Evolutionary conservation across 2,329 filamentous ascomycete genomes (phyloP).

Genomic region (Penicillium sp.): DNA sequence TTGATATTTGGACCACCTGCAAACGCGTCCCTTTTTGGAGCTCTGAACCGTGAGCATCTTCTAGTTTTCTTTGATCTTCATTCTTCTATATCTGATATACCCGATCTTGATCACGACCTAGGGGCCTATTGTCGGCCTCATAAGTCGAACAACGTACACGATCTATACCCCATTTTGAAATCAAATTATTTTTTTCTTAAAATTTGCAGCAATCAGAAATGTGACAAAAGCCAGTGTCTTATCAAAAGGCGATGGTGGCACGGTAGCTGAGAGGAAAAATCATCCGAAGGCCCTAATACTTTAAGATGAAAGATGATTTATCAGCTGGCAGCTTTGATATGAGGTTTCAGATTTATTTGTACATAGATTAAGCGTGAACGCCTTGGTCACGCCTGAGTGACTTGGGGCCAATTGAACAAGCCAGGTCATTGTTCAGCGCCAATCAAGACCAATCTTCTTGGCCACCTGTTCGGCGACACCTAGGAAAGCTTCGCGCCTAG

Average conservation of each 20-base stretch:
- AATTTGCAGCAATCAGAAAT: not conserved
- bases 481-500: constrained; percentile 70
- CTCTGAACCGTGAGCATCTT: not conserved
- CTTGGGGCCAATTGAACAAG: too few relatives aligned
- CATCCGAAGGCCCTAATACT: too few relatives aligned
- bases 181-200: not conserved
- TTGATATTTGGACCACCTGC: not conserved
- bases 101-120: not conserved
- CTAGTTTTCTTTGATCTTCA: not conserved
- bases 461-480: constrained; percentile 63
- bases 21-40: not conserved
- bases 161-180: not conserved
- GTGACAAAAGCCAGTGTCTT: not conserved
- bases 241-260: too few relatives aligned
- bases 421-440: constrained; percentile 24
- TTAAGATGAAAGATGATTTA: too few relatives aligned
- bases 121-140: not conserved
- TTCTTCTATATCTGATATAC: constrained; percentile 4
- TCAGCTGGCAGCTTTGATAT: too few relatives aligned
- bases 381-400: too few relatives aligned
- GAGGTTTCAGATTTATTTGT: too few relatives aligned
- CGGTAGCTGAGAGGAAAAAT: too few relatives aligned
- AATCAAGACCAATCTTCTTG: constrained; percentile 45
- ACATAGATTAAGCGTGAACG: too few relatives aligned
- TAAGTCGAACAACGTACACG: not conserved